phyloP scores from a whole-genome alignment of 805 yeast genomes.

The Candida insectorum region DNA sequence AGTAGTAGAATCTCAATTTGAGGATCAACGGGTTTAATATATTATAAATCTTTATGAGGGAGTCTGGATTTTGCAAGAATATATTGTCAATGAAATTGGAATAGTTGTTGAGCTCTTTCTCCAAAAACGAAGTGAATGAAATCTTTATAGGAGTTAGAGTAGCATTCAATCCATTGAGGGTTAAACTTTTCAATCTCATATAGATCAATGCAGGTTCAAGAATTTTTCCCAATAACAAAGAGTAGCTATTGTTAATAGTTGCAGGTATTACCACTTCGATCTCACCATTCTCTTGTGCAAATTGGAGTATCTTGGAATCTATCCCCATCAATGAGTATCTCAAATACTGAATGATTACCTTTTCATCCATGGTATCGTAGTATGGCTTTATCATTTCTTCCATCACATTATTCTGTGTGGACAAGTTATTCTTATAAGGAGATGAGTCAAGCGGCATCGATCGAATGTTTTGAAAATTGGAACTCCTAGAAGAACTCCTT shows the following conservation, averaged over 20 bases:
- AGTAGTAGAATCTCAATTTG: slow-evolving; percentile 56
- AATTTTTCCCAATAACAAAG: slow-evolving; percentile 52
- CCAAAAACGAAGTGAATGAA: slow-evolving; percentile 54
- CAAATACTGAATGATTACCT: slow-evolving; percentile 40
- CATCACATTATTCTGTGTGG: background rate
- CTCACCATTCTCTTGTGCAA: slow-evolving; percentile 27
- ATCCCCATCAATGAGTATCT: slow-evolving; percentile 59
- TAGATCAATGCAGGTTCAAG: slow-evolving; percentile 74
- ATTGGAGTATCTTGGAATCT: slow-evolving; percentile 54
- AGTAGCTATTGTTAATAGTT: slow-evolving; percentile 51
- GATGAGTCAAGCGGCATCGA: slow-evolving; percentile 9
- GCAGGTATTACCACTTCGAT: slow-evolving; percentile 42
- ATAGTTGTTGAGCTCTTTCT: slow-evolving; percentile 33
- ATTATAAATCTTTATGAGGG: slow-evolving; percentile 35
- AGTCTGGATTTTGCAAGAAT: slow-evolving; percentile 23
- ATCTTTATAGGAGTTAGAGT: slow-evolving; percentile 53
- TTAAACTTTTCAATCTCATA: slow-evolving; percentile 35
- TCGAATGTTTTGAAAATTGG: slow-evolving; percentile 1
- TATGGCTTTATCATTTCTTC: slow-evolving; percentile 20
- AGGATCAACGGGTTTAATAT: slow-evolving; percentile 48
- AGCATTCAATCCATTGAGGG: slow-evolving; percentile 16
- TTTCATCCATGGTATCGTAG: slow-evolving; percentile 29
- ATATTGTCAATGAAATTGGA: slow-evolving; percentile 32
- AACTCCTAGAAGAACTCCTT: slow-evolving; percentile 1
- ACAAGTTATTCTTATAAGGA: slow-evolving; percentile 8